Base-by-base conservation (phyloP, 2,329 filamentous ascomycete genomes). In the Rhynchosporium agropyri region DNA sequence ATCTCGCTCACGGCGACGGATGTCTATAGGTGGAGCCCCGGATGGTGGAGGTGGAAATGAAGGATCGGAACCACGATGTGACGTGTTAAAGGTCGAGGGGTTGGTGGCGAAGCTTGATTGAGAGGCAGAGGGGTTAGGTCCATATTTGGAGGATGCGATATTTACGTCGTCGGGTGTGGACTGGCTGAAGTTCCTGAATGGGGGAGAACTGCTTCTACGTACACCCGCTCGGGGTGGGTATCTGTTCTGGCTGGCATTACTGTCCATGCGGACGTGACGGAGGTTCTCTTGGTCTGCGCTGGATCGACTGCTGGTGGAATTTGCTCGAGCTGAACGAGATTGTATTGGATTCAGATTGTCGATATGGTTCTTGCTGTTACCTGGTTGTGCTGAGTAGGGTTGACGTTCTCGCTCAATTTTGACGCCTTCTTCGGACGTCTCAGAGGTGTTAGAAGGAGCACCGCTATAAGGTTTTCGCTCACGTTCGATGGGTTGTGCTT, bases 351-450 rank as follows among this genome's bases (percentile, higher is more conserved):
- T 71, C 26, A 57, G 46, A 45, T 69, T 67, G 10, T 79, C 79
- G 15, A 81, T 78, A 63, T 86, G 83, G 3, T 78, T 73, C 72
- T 86, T 89, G 7, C 85, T 86, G 31, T 76, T 78, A 9, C 85
- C 85, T 15, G 85, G 84, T 29, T 83, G 81, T 1, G 82, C 83
- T 31, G 76, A 78, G 69, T 89, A 90, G 0, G 87, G 87, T 64
- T 89, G 84, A 43, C 87, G 79, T 69, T 89, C 84, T 5, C 87
- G 83, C 70, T 90, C 87, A 53, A 89, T 83, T 1, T 84, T 83
- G 0, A 81, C 77, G 0, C 78, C 65, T 33, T 78, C 77, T n/a
- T 80, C 76, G 20, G 76, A 74, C 13, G 78, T 72, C 4, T 74
- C 71, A n/a, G 74, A 75, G 4, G 33, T 10, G 33, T 68, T 72